Base-by-base conservation (phyloP, 2,329 filamentous ascomycete species). In the Colletotrichum eleusines region DNA sequence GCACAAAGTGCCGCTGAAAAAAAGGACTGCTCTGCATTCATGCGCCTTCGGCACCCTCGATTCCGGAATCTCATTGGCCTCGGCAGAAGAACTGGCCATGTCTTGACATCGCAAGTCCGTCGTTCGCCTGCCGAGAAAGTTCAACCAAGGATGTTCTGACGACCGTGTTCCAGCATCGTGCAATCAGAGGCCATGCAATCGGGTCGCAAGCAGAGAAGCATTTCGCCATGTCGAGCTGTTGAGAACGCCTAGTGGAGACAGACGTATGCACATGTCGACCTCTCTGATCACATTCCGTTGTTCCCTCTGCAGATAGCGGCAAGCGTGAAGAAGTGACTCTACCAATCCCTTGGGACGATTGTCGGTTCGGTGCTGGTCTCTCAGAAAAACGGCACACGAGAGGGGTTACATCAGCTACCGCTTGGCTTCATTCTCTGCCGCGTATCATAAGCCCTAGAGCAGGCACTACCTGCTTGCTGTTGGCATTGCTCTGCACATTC, bases 221-320 rank as follows among this genome's bases (percentile, higher is more conserved):
- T 35, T 57, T 58, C 68, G 50, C 48, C 23, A 46, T 40, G 59
- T 50, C 35, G 16, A 60, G 48, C 48, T 61, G 40, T 44, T 57
- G 65, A 23, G 42, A 62, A 51, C 66, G 54, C 69, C 46, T 71
- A 14, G 60, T 66, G 61, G 59, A 70, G 66, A 70, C n/a, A 23
- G 66, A 70, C n/a, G 26, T 54, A 35, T 72, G 69, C 59, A 67
- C 51, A 31, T 51, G n/a, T 53, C 46, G 57, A 55, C 66, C 63
- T 73, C 42, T 71, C 72, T 73, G 70, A 16, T 63, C 35, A 46
- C 40, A 42, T 73, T 62, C 72, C 72, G 70, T 50, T 40, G 53
- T 73, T 57, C 72, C 72, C 63, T 42, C 62, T 73, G 72, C 72
- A 71, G 58, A 66, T 66, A 67, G 66, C 44, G 63, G 51, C 40